phyloP scores from a whole-genome alignment of 495 filamentous ascomycete genomes.

The Annulohypoxylon nitens region DNA sequence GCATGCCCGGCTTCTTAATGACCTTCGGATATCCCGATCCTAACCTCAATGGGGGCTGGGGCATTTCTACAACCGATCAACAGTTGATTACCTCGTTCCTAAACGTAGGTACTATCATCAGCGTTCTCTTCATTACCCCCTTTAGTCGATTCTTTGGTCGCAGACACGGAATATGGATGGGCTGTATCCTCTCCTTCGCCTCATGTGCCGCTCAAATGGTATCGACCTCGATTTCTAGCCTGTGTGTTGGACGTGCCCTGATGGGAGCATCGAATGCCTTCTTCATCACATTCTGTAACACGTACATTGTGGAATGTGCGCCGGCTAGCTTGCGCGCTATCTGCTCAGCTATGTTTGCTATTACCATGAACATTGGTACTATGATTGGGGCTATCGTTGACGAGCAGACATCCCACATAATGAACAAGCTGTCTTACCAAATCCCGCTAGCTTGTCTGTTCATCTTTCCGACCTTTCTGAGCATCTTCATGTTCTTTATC shows the following conservation, averaged over 20 bases:
- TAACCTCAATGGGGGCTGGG: slow-evolving; percentile 41
- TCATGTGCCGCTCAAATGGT: slow-evolving; percentile 58
- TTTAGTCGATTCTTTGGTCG: slow-evolving; percentile 58
- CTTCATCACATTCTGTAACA: slow-evolving; percentile 62
- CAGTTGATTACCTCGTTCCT: slow-evolving; percentile 51
- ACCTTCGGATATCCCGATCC: slow-evolving; percentile 56
- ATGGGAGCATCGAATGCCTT: slow-evolving; percentile 62
- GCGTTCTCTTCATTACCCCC: slow-evolving; percentile 53
- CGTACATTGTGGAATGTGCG: slow-evolving; percentile 58
- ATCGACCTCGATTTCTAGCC: slow-evolving; percentile 51
- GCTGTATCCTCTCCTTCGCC: slow-evolving; percentile 52
- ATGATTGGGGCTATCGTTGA: slow-evolving; percentile 64
- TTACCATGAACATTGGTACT: slow-evolving; percentile 61
- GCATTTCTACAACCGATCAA: slow-evolving; percentile 50
- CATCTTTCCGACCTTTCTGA: slow-evolving; percentile 59
- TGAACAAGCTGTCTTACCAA: slow-evolving; percentile 58
- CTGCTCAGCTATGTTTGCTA: slow-evolving; percentile 58
- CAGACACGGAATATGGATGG: slow-evolving; percentile 56
- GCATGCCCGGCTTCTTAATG: slow-evolving; percentile 58
- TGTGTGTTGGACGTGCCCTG: slow-evolving; percentile 60
- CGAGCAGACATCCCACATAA: slow-evolving; percentile 59
- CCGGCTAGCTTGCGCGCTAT: slow-evolving; percentile 59
- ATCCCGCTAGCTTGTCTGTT: slow-evolving; percentile 64
- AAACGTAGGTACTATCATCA: slow-evolving; percentile 50
- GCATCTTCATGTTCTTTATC: slow-evolving; percentile 59